Percentiles rank a stretch among this genome's conserved stretches.
These are phyloP conservation scores for Pyropia yezoensis DNA, from an alignment of 23 red algal species.

Conservation along the genomic window DNA sequence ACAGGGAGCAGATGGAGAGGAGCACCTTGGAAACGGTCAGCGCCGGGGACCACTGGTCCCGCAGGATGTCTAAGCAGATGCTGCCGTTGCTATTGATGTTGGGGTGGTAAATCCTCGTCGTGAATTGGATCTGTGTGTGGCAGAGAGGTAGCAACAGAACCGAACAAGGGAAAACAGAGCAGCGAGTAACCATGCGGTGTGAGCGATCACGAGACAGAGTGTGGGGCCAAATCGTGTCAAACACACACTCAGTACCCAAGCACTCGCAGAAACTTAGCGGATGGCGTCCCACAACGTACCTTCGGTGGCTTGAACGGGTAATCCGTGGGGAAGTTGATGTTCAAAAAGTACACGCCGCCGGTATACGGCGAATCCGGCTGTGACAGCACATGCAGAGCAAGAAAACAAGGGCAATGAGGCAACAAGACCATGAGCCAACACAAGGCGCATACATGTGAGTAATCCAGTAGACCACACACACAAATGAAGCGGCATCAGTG, in stretches of 20 bases:
- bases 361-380: slow-evolving; percentile 95
- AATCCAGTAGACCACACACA: too few relatives aligned
- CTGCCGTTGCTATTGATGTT: slow-evolving; percentile 99
- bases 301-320: slow-evolving; percentile 99
- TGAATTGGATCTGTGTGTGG: slow-evolving; percentile 55
- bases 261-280: neutral
- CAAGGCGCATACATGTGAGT: too few relatives aligned
- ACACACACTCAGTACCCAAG: neutral
- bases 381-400: neutral
- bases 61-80: slow-evolving; percentile 96
- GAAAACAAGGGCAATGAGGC: slow-evolving; percentile 6
- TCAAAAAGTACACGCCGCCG: slow-evolving; percentile 95
- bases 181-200: neutral
- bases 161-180: neutral
- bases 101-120: slow-evolving; percentile 95
- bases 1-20: slow-evolving; percentile 92
- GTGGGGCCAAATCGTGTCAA: neutral
- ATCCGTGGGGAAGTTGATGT: slow-evolving; percentile 97
- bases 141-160: neutral
- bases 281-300: neutral
- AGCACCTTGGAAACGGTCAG: slow-evolving; percentile 97
- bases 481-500: too few relatives aligned
- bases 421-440: too few relatives aligned
- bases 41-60: slow-evolving; percentile 96
- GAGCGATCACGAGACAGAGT: neutral